These are phyloP conservation scores for Xylaria grammica DNA, from an alignment of 495 filamentous ascomycete species.

Conservation along the genomic window DNA sequence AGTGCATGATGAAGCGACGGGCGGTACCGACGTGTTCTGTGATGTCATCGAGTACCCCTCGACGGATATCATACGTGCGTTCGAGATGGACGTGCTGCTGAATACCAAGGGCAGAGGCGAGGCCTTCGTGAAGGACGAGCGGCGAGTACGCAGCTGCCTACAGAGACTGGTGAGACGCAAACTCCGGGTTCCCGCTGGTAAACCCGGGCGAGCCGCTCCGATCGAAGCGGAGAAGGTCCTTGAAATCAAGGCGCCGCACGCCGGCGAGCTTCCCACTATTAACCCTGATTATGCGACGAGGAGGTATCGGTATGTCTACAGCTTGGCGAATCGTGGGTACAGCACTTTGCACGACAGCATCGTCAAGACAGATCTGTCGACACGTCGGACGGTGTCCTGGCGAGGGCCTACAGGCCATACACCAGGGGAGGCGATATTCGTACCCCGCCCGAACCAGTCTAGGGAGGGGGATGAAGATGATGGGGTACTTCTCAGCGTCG, in stretches of 20 bases:
- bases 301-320: constrained; percentile 69
- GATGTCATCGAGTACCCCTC: constrained; percentile 63
- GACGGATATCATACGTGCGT: constrained; percentile 56
- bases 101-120: constrained; percentile 36
- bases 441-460: constrained; percentile 53
- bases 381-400: constrained; percentile 58
- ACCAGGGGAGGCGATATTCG: constrained; percentile 77
- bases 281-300: constrained; percentile 62
- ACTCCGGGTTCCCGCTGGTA: constrained; percentile 41
- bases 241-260: constrained; percentile 44
- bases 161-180: constrained; percentile 52
- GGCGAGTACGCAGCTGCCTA: constrained; percentile 42
- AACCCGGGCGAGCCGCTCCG: not conserved
- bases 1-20: constrained; percentile 43
- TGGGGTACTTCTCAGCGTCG: constrained; percentile 72
- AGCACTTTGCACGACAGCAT: constrained; percentile 70
- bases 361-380: constrained; percentile 68
- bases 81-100: constrained; percentile 67
- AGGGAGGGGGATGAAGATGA: constrained; percentile 59
- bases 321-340: constrained; percentile 58
- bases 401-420: constrained; percentile 62
- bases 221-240: constrained; percentile 38
- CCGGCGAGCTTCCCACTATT: constrained; percentile 69
- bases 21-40: constrained; percentile 57
- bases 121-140: constrained; percentile 38